Base-by-base conservation (phyloP, 1,284 basidiomycete genomes). In the Ustilago cynodontis region DNA sequence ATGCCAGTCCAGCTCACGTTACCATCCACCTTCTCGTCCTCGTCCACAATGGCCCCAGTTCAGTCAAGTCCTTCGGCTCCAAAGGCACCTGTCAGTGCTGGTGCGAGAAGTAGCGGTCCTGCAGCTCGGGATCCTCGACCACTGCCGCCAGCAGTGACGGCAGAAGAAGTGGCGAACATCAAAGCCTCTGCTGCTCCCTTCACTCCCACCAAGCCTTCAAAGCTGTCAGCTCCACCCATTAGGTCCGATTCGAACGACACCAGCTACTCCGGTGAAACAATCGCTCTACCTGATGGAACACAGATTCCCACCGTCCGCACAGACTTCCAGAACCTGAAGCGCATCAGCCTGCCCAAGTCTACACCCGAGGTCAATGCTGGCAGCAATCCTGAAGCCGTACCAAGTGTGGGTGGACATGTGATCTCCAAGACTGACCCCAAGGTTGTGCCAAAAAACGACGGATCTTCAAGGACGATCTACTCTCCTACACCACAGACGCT, bases 271-370 rank as follows among this genome's bases (percentile, higher is more conserved):
- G 61, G 69, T 1, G 71, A 73, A 0, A 72, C 65, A 1, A 43
- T 76, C 37, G 66, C 60, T 2, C 39, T 78, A 16, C 54, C 75
- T 1, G 66, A 69, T 22, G 75, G 77, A 0, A 69, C 62, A 7
- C 64, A 77, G 53, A 55, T 80, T 4, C 76, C 78, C 0, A 64
- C 60, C n/a, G 43, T 76, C 33, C 54, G 78, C 2, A 80, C 65
- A 6, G 78, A 80, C 35, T 77, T 80, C 16, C 71, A 73, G 33
- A 80, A 80, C 37, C 54, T 80, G 28, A 77, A 68, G 59, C 66
- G 69, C 0, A 70, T 80, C 35, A 67, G 55, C 26, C 53, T 71
- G 22, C 65, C 71, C 18, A 64, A 58, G 33, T n/a, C 47, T 22
- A 53, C 33, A 5, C 24, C 47, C 3, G 67, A 62, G 24, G 37